A percentile compares a stretch with the other conserved stretches of the same genome.
phyloP scores from a whole-genome alignment of 2,329 filamentous ascomycete genomes.

The Septoria petroselini region DNA sequence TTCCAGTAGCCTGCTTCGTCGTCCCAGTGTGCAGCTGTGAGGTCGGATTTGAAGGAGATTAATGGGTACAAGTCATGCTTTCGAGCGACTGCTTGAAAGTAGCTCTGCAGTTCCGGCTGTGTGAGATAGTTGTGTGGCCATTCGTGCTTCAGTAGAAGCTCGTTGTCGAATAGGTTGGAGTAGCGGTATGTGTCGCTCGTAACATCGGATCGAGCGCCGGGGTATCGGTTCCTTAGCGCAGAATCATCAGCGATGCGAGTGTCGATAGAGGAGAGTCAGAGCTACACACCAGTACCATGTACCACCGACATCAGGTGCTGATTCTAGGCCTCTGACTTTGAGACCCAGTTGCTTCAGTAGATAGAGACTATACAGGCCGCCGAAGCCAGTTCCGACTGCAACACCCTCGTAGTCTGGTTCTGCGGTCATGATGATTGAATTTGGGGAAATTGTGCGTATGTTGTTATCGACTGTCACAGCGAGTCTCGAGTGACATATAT shows the following conservation, averaged over 20 bases:
- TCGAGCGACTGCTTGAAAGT: conserved; percentile 8
- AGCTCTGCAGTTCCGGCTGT: conserved; percentile 11
- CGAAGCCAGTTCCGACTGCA: conserved; percentile 8
- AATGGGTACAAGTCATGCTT: conserved; percentile 14
- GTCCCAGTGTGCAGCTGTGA: conserved; percentile 11
- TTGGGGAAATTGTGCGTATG: neutral
- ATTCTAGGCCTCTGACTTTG: conserved; percentile 5
- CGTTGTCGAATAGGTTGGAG: conserved; percentile 9
- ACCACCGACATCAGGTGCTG: conserved; percentile 8
- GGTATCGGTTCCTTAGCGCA: neutral
- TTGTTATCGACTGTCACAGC: neutral
- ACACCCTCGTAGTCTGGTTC: conserved; percentile 3
- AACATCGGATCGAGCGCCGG: conserved; percentile 6
- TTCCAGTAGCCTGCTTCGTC: conserved; percentile 3
- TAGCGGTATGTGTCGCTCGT: conserved; percentile 10
- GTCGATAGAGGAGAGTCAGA: neutral
- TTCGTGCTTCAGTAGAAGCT: neutral
- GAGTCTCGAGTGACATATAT: neutral
- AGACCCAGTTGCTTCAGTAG: conserved; percentile 13
- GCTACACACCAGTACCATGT: conserved; percentile 6
- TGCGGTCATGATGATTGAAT: neutral
- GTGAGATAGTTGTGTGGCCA: conserved; percentile 14
- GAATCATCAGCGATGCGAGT: neutral
- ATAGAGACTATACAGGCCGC: conserved; percentile 7
- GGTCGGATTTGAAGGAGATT: conserved; percentile 6